Percentiles rank a stretch among this genome's conserved stretches.
Conservation (phyloP, 345 rosid species). For the Citrus maxima region DNA sequence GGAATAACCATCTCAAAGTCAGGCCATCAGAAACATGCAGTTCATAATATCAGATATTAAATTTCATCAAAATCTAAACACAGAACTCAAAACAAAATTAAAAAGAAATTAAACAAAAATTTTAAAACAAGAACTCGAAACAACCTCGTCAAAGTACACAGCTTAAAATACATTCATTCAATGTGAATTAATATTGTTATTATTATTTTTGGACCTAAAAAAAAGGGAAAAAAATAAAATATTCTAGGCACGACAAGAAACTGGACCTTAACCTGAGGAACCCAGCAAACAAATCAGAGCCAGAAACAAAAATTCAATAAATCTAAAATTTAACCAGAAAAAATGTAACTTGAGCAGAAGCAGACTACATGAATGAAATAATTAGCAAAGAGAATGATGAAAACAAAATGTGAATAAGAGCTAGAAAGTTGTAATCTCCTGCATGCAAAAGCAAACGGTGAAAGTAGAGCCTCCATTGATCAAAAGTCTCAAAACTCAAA, state of each 20-base stretch:
- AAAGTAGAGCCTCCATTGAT: slow-evolving; percentile 1
- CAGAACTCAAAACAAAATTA: not conserved
- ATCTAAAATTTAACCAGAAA: not conserved
- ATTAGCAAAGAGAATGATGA: not conserved
- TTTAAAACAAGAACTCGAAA: not conserved
- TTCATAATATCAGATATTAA: not conserved
- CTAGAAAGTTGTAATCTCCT: not conserved
- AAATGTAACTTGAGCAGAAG: not conserved
- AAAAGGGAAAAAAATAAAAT: not conserved
- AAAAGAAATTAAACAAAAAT: not conserved
- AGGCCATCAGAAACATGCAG: not conserved
- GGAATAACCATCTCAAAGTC: not conserved
- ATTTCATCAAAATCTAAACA: not conserved
- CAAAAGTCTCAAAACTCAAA: slow-evolving; percentile 1
- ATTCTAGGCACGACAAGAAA: not conserved
- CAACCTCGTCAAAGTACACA: not conserved
- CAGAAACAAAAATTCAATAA: not conserved
- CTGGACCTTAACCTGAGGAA: not conserved
- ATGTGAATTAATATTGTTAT: not conserved
- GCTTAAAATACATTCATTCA: slow-evolving; percentile 1
- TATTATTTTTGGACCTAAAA: too few relatives aligned
- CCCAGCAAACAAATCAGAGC: not conserved
- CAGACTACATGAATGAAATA: not conserved
- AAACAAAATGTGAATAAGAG: not conserved
- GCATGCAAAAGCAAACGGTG: slow-evolving; percentile 12